Conservation (phyloP, 371 early-diverging fungal genomes). For the Phascolomyces articulosus region DNA sequence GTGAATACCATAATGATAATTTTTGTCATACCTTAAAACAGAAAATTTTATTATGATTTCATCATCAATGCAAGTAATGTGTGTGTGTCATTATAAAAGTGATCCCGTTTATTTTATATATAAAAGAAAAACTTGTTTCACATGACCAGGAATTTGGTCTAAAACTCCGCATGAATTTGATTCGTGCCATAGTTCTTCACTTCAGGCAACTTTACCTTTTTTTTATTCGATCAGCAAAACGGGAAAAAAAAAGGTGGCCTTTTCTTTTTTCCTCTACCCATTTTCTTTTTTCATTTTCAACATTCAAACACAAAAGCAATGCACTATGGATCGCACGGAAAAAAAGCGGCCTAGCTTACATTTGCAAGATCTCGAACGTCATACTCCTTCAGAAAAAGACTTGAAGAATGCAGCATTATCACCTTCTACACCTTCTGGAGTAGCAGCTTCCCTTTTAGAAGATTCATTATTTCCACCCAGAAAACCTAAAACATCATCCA, state of each 20-base stretch:
- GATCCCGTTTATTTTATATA: background rate
- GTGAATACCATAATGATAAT: too few relatives aligned
- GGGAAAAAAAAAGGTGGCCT: background rate
- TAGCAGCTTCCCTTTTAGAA: conserved; percentile 29
- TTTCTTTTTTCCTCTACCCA: background rate
- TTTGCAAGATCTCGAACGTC: conserved; percentile 6
- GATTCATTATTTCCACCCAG: conserved; percentile 34
- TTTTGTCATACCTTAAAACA: too few relatives aligned
- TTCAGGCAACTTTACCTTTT: conserved; percentile 1
- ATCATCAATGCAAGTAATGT: background rate
- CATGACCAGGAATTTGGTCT: background rate
- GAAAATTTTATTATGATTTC: too few relatives aligned
- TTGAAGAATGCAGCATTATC: conserved; percentile 17
- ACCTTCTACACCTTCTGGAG: conserved; percentile 29
- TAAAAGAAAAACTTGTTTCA: background rate
- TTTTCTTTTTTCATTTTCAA: background rate
- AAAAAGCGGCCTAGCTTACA: conserved; percentile 17
- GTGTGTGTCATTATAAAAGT: background rate
- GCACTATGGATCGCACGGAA: conserved; percentile 11
- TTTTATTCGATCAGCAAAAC: background rate
- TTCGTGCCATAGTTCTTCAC: background rate
- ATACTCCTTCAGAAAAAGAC: conserved; percentile 10
- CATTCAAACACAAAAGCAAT: conserved; percentile 4
- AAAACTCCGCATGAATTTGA: conserved; percentile 3
- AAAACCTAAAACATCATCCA: conserved; percentile 29